Evolutionary conservation across 805 yeast genomes (phyloP).

Genomic region (Spathaspora sp.): DNA sequence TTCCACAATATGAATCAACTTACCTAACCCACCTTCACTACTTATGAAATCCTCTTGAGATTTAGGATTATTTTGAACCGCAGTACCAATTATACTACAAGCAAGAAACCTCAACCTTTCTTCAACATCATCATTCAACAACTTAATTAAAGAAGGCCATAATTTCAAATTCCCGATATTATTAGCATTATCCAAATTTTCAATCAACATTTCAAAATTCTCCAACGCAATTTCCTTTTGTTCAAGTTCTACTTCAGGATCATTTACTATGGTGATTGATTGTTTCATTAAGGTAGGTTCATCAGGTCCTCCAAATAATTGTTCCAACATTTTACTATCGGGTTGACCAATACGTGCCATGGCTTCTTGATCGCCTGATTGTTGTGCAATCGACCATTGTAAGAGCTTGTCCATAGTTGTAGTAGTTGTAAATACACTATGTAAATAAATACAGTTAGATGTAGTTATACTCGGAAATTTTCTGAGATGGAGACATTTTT

Average conservation of each 20-base stretch:
- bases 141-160: slow-evolving; percentile 69
- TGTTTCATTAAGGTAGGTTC: slow-evolving; percentile 87
- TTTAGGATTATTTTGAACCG: slow-evolving; percentile 85
- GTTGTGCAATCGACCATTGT: slow-evolving; percentile 86
- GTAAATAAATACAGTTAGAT: neutral
- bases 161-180: slow-evolving; percentile 77
- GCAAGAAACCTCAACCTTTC: slow-evolving; percentile 52
- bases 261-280: slow-evolving; percentile 56
- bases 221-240: slow-evolving; percentile 76
- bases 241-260: slow-evolving; percentile 58
- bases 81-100: slow-evolving; percentile 79
- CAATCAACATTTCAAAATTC: slow-evolving; percentile 89
- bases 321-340: slow-evolving; percentile 75
- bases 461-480: neutral
- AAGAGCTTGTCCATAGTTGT: slow-evolving; percentile 76
- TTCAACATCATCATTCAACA: slow-evolving; percentile 40
- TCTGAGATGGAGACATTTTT: neutral
- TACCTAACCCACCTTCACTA: slow-evolving; percentile 43
- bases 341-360: slow-evolving; percentile 60
- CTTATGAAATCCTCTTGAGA: slow-evolving; percentile 66
- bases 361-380: slow-evolving; percentile 70
- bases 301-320: slow-evolving; percentile 77
- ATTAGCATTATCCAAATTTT: slow-evolving; percentile 91
- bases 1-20: slow-evolving; percentile 41
- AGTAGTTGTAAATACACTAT: no score